Percentiles rank a stretch among this genome's conserved stretches.
These are phyloP conservation scores for Plasmodium vivax DNA, from an alignment of 169 alveolate genomes.

Conservation along the genomic window DNA sequence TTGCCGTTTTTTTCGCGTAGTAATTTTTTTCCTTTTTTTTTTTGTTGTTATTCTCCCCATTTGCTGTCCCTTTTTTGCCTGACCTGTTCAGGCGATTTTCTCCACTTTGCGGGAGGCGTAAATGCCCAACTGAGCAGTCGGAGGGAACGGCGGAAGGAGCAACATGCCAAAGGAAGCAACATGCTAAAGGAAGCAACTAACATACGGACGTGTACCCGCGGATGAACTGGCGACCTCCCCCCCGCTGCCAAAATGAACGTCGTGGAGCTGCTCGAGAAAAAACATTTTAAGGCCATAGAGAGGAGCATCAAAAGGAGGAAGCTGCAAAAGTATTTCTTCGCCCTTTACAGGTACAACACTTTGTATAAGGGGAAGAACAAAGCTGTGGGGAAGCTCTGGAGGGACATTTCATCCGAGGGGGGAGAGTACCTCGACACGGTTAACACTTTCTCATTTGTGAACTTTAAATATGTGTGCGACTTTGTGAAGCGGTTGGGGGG, in stretches of 20 bases:
- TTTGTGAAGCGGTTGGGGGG: background rate
- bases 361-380: slow-evolving; percentile 52
- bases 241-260: slow-evolving; percentile 20
- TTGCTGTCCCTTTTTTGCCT: background rate
- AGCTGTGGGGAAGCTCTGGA: slow-evolving; percentile 28
- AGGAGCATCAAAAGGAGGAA: slow-evolving; percentile 10
- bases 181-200: background rate
- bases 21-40: too few relatives aligned
- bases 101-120: background rate
- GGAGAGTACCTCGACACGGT: background rate
- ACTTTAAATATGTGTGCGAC: slow-evolving; percentile 54
- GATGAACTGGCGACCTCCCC: too few relatives aligned
- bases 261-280: slow-evolving; percentile 35
- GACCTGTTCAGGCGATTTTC: background rate
- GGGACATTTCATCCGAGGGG: background rate
- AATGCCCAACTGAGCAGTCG: background rate
- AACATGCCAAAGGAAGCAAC: background rate
- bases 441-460: slow-evolving; percentile 16
- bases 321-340: slow-evolving; percentile 22
- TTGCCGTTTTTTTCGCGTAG: background rate
- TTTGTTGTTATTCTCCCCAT: too few relatives aligned
- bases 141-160: background rate
- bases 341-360: slow-evolving; percentile 21
- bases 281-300: slow-evolving; percentile 11
- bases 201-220: background rate